Conservation (phyloP, 1,284 basidiomycete genomes). For the Sporisorium exsertum region DNA sequence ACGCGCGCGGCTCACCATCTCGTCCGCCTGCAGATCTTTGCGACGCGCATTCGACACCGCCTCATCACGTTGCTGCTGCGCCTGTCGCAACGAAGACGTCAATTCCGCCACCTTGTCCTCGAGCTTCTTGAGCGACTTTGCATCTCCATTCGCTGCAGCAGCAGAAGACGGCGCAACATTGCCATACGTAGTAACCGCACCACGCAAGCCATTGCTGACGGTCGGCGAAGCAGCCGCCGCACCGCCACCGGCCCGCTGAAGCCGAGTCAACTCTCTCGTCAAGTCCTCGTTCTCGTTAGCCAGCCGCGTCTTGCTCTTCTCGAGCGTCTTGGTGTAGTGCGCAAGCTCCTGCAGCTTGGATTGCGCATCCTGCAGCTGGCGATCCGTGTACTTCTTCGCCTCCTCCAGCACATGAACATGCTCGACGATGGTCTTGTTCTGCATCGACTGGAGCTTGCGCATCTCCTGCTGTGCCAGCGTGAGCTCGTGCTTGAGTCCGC, state of each 20-base stretch:
- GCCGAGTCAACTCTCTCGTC: constrained; percentile 78
- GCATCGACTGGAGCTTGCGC: constrained; percentile 74
- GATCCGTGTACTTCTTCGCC: constrained; percentile 94
- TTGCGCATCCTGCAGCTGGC: constrained; percentile 85
- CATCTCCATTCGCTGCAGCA: constrained; percentile 10
- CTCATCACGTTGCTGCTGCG: constrained; percentile 64
- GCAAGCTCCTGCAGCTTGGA: constrained; percentile 80
- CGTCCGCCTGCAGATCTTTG: constrained; percentile 78
- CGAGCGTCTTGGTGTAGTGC: constrained; percentile 83
- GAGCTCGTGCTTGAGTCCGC: constrained; percentile 81
- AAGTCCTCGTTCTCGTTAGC: constrained; percentile 87
- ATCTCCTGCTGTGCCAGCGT: constrained; percentile 77
- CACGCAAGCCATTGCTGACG: constrained; percentile 30
- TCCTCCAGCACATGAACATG: constrained; percentile 98
- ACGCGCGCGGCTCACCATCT: constrained; percentile 78
- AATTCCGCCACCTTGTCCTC: constrained; percentile 75
- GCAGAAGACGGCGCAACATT: constrained; percentile 35
- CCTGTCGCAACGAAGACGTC: constrained; percentile 43
- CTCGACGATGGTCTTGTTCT: constrained; percentile 98
- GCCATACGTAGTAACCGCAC: constrained; percentile 35
- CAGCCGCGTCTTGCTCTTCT: constrained; percentile 82
- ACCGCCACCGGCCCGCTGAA: constrained; percentile 33
- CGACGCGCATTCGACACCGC: constrained; percentile 73
- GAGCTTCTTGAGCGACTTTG: constrained; percentile 70
- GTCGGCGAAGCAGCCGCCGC: constrained; percentile 21